Base-by-base conservation (phyloP, 768 basidiomycete species). In the Lyophyllum shimeji region DNA sequence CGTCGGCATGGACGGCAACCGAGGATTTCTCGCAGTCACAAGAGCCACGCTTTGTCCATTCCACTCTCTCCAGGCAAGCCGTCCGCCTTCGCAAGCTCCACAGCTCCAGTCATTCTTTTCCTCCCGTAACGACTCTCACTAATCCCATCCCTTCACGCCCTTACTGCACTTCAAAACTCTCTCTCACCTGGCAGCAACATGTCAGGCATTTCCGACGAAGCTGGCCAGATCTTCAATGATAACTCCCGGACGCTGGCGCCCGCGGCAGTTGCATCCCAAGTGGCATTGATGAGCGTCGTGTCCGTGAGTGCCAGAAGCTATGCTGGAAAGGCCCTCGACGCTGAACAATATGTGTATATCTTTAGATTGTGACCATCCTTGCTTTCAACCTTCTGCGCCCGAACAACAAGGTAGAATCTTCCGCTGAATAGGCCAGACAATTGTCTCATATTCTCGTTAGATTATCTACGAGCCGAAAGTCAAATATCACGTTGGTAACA, bases 391-490 rank as follows among this genome's bases (percentile, higher is more conserved):
- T 82, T 52, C 69, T 98, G 46, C 86, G 96, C 34, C 96, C 96
- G 12, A 85, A 86, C 62, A 95, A 97, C 78, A 93, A 91, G 81
- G 90, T 86, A 65, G 37, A 69, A 64, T 13, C 40, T 44, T 15
- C 53, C 39, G 33, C 45, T 55, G 24, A 40, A 43, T 24, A 29
- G 21, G 29, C 17, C 48, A 23, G 39, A 34, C 56, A 25, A 20
- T 23, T 13, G 57, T 23, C 56, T 67, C 37, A 67, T 53, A 7
- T 24, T 21, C 2, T 18, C 46, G 1, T 29, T 56, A 93, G 93
- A 82, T 92, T 58, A 84, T 95, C 56, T 96, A 96, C 66, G 91
- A 94, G 68, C 95, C 93, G 59, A 97, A 95, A 74, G 85, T 92
- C 72, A 95, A 95, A 71, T 95, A 94, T 67, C 90, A 92, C 65